Percentiles rank a stretch among this genome's conserved stretches.
Conservation (phyloP, 176 grass and related monocot genomes). For the Avena insularis region DNA sequence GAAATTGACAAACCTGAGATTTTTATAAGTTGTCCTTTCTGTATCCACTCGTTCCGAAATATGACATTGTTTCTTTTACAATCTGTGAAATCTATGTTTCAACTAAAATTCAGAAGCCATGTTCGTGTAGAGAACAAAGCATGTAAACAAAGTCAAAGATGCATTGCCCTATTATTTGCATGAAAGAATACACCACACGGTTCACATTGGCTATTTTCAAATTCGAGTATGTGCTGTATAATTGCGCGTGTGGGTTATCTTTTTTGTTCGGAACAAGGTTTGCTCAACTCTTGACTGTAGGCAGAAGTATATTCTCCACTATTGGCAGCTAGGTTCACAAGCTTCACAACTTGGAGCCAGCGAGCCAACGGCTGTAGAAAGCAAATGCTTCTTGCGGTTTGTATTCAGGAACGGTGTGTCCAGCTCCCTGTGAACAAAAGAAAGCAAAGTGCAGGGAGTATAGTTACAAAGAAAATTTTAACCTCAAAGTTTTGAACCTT, state of each 20-base stretch:
- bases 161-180: neutral
- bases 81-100: neutral
- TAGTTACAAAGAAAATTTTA: neutral
- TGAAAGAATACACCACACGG: conserved; percentile 7
- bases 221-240: conserved; percentile 29
- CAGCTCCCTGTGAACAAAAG: conserved; percentile 63
- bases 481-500: neutral
- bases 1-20: neutral
- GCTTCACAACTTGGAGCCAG: conserved; percentile 56
- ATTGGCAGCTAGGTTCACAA: conserved; percentile 8
- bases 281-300: conserved; percentile 34
- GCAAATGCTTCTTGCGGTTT: conserved; percentile 82
- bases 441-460: neutral
- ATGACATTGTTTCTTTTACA: neutral
- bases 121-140: conserved; percentile 2
- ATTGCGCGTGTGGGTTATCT: conserved; percentile 26
- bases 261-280: neutral
- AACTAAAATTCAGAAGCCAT: neutral
- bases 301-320: conserved; percentile 27
- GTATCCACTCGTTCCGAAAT: neutral
- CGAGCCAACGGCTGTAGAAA: conserved; percentile 83
- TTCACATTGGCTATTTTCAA: conserved; percentile 16
- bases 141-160: neutral
- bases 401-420: conserved; percentile 93
- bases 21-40: neutral